Evolutionary conservation across 306 rosid species (phyloP).

Genomic region (Lagenaria siceraria): DNA sequence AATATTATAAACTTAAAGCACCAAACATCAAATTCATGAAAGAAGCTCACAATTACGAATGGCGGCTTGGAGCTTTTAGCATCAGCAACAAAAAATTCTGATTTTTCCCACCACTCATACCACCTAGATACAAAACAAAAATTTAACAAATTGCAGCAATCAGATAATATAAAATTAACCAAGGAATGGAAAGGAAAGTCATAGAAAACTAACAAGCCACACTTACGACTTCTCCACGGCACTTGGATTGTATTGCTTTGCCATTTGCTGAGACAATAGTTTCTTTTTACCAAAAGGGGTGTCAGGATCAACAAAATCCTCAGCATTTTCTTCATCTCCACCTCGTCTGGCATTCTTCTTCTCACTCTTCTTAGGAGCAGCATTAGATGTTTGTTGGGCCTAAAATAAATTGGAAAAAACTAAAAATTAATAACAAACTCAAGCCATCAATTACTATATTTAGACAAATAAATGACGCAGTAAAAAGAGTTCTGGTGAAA

Average conservation of each 20-base stretch:
- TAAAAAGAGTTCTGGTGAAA: neutral
- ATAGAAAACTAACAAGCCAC: neutral
- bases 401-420: constrained; percentile 2
- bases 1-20: neutral
- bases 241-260: constrained; percentile 61
- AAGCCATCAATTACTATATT: neutral
- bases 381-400: constrained; percentile 55
- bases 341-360: constrained; percentile 56
- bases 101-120: constrained; percentile 94
- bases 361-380: constrained; percentile 60
- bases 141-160: constrained; percentile 6
- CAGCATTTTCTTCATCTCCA: constrained; percentile 53
- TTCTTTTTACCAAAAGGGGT: constrained; percentile 70
- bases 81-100: constrained; percentile 65
- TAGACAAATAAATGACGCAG: neutral
- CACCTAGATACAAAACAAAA: constrained; percentile 47
- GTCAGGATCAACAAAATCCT: constrained; percentile 66
- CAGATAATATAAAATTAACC: neutral
- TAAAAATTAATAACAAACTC: neutral
- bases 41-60: constrained; percentile 68
- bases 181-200: neutral
- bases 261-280: constrained; percentile 60
- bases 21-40: constrained; percentile 7
- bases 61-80: constrained; percentile 71
- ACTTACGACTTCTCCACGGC: constrained; percentile 83